These are phyloP conservation scores for Mangifera indica DNA, from an alignment of 345 rosid species.

Conservation along the genomic window DNA sequence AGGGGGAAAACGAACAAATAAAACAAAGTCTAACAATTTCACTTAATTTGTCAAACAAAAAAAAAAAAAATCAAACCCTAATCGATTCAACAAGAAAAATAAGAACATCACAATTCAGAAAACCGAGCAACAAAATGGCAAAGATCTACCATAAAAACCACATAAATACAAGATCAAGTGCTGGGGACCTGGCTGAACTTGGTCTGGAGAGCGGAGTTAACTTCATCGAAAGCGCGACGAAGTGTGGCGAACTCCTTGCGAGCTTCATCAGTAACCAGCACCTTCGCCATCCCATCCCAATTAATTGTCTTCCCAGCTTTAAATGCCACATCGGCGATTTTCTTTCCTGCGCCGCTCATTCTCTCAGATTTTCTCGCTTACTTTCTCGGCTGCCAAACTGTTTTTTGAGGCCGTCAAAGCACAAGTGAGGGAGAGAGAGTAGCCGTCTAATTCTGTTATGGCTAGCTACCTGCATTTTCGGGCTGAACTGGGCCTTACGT, in stretches of 20 bases:
- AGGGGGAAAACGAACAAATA: background rate
- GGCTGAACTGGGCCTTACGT: background rate
- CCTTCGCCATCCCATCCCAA: slow-evolving; percentile 97
- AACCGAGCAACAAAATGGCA: slow-evolving; percentile 14
- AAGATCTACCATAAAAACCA: slow-evolving; percentile 19
- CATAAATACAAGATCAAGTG: background rate
- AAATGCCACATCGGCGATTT: slow-evolving; percentile 75
- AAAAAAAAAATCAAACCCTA: background rate
- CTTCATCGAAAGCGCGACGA: slow-evolving; percentile 94
- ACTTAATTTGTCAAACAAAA: background rate
- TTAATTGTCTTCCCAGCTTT: slow-evolving; percentile 81
- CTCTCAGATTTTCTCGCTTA: background rate
- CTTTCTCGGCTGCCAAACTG: slow-evolving; percentile 17
- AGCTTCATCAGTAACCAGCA: slow-evolving; percentile 87
- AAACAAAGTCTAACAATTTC: background rate
- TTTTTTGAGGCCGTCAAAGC: background rate
- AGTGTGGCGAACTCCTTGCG: slow-evolving; percentile 90
- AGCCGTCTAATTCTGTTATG: background rate
- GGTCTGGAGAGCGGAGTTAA: slow-evolving; percentile 81
- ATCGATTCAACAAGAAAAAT: background rate
- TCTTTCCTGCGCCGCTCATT: slow-evolving; percentile 95
- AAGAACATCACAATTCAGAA: background rate
- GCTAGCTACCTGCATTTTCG: background rate
- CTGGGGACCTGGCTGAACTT: slow-evolving; percentile 80
- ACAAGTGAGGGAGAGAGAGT: no score